Evolutionary conservation across 139 green algal species (phyloP).

Genomic region (Dunaliella sp.): DNA sequence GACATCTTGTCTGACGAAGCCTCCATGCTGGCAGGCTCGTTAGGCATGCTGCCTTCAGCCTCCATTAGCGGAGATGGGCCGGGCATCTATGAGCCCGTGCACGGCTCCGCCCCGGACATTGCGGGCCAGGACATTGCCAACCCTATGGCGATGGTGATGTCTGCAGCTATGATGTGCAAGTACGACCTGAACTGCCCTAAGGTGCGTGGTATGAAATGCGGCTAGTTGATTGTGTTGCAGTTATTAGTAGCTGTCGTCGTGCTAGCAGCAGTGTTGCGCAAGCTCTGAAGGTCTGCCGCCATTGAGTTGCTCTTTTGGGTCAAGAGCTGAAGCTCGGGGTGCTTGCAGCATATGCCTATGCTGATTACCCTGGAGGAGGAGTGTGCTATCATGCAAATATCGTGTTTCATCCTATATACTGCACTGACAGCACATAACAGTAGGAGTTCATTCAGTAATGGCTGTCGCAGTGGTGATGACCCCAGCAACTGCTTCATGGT

Average conservation of each 20-base stretch:
- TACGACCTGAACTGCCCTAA: constrained; percentile 89
- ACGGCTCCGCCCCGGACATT: constrained; percentile 97
- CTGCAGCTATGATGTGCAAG: constrained; percentile 98
- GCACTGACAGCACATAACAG: too few species aligned
- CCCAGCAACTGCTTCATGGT: too few species aligned
- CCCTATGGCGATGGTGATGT: constrained; percentile 89
- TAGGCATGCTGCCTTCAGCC: constrained; percentile 97
- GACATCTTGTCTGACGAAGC: constrained; percentile 99
- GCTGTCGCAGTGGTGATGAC: too few species aligned
- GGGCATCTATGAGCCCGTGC: constrained; percentile 96
- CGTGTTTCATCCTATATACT: too few species aligned
- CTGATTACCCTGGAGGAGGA: too few species aligned
- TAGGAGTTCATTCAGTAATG: too few species aligned
- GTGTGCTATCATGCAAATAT: too few species aligned
- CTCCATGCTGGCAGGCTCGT: constrained; percentile 94
- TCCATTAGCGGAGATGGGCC: constrained; percentile 84
- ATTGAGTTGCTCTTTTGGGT: neutral
- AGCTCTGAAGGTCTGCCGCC: too few species aligned
- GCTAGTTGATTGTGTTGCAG: too few species aligned
- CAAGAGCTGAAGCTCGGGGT: neutral
- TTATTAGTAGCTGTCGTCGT: too few species aligned
- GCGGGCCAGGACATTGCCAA: constrained; percentile 90
- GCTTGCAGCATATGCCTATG: too few species aligned
- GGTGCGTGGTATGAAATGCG: constrained; percentile 30
- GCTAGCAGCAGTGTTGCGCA: too few species aligned